A percentile compares a stretch with the other conserved stretches of the same genome.
Conservation (phyloP, 257 asterid species). For the Leptodermis oblonga region DNA sequence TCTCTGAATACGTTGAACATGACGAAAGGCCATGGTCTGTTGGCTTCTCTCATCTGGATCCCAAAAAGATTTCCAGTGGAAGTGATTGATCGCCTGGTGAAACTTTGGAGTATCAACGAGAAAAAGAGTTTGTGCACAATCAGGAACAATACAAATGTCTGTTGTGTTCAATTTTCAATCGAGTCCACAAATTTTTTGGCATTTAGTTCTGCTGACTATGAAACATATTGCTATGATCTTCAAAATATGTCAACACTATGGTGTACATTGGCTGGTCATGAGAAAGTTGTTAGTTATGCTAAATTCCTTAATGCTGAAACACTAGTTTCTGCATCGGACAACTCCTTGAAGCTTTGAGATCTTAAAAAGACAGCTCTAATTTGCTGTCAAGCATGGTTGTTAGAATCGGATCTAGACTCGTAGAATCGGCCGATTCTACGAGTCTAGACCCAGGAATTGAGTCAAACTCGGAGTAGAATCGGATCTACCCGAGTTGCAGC, state of each 20-base stretch:
- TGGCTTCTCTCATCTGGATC: slow-evolving; percentile 79
- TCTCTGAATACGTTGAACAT: slow-evolving; percentile 62
- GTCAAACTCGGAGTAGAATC: too few relatives aligned
- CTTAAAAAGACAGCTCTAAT: slow-evolving; percentile 67
- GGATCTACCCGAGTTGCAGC: too few relatives aligned
- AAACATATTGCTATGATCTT: slow-evolving; percentile 85
- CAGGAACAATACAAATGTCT: slow-evolving; percentile 80
- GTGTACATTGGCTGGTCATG: slow-evolving; percentile 90
- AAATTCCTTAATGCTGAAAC: slow-evolving; percentile 76
- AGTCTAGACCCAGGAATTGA: too few relatives aligned
- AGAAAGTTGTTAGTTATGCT: slow-evolving; percentile 82
- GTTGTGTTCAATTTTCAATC: slow-evolving; percentile 85
- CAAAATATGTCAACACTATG: slow-evolving; percentile 73
- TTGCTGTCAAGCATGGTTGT: slow-evolving; percentile 55
- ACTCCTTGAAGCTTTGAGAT: slow-evolving; percentile 92
- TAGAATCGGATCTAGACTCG: too few relatives aligned
- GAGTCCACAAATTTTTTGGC: slow-evolving; percentile 66
- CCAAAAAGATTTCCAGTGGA: slow-evolving; percentile 82
- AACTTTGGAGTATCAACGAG: slow-evolving; percentile 91
- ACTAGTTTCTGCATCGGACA: slow-evolving; percentile 88
- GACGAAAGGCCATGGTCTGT: slow-evolving; percentile 95
- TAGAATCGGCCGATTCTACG: too few relatives aligned
- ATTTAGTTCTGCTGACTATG: slow-evolving; percentile 84
- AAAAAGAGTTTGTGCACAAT: slow-evolving; percentile 80
- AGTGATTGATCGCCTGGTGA: slow-evolving; percentile 89